Conservation (phyloP, 2,329 filamentous ascomycete genomes). For the Fusarium subtropicale region DNA sequence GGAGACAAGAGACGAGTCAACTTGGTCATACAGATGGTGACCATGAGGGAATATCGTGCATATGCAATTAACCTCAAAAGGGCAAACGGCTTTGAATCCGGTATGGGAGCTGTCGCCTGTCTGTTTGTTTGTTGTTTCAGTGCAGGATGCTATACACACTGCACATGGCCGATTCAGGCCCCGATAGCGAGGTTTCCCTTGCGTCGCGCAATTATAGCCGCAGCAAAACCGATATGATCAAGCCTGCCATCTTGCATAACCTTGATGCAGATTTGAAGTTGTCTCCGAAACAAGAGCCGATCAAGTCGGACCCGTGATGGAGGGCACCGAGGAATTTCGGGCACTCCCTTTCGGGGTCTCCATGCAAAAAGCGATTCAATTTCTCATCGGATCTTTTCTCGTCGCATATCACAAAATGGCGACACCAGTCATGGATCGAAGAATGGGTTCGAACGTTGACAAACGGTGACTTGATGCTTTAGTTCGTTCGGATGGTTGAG, state of each 20-base stretch:
- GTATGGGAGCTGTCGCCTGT: not conserved
- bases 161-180: constrained; percentile 13
- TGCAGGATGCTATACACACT: constrained; percentile 10
- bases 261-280: constrained; percentile 27
- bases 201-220: constrained; percentile 30
- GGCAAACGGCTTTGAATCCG: constrained; percentile 1
- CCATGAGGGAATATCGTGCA: constrained; percentile 16
- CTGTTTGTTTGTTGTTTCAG: constrained; percentile 8
- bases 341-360: constrained; percentile 33
- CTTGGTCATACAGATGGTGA: constrained; percentile 1
- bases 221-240: constrained; percentile 5
- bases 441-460: constrained; percentile 16
- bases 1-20: constrained; percentile 4
- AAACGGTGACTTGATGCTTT: constrained; percentile 17
- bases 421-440: constrained; percentile 20
- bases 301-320: constrained; percentile 6
- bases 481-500: constrained; percentile 25
- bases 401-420: constrained; percentile 43
- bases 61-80: constrained; percentile 12
- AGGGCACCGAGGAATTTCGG: constrained; percentile 41
- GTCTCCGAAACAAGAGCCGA: constrained; percentile 11
- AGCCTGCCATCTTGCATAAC: constrained; percentile 40
- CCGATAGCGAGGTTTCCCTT: constrained; percentile 31
- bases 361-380: constrained; percentile 2
- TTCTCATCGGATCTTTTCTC: constrained; percentile 15